A percentile compares a stretch with the other conserved stretches of the same genome.
Evolutionary conservation across 2,329 filamentous ascomycete species (phyloP).

Genomic region (Phialocephala subalpina): DNA sequence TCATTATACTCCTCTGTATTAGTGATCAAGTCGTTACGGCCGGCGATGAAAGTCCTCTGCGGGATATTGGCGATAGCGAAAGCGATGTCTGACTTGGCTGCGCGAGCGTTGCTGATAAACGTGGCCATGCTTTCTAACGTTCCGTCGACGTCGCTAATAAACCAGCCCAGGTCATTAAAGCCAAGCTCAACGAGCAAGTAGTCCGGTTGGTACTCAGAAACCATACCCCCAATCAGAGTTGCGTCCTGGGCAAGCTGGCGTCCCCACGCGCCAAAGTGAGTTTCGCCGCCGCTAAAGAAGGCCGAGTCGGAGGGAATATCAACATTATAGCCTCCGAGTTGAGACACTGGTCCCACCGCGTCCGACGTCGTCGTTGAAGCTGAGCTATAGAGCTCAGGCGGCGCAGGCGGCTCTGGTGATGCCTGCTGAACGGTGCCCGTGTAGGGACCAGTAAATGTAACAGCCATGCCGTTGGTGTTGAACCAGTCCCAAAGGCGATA

Average conservation of each 20-base stretch:
- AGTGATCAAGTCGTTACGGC: conserved; percentile 39
- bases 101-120: conserved; percentile 21
- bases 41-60: conserved; percentile 16
- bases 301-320: conserved; percentile 39
- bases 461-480: conserved; percentile 32
- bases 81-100: conserved; percentile 23
- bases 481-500: conserved; percentile 53
- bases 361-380: too few species aligned
- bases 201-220: conserved; percentile 33
- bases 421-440: too few species aligned
- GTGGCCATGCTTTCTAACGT: conserved; percentile 19
- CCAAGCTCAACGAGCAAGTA: conserved; percentile 27
- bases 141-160: conserved; percentile 13
- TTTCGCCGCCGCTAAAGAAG: conserved; percentile 39
- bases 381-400: too few species aligned
- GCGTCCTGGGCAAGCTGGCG: conserved; percentile 42
- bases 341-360: too few species aligned
- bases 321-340: conserved; percentile 37
- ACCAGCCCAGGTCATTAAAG: conserved; percentile 32
- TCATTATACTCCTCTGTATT: conserved; percentile 39
- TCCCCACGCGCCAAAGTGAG: conserved; percentile 48
- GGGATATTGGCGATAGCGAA: conserved; percentile 20
- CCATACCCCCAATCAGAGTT: conserved; percentile 36
- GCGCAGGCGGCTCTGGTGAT: too few species aligned
- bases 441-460: conserved; percentile 34